Base-by-base conservation (phyloP, 345 rosid species). In the Trapa incisa region DNA sequence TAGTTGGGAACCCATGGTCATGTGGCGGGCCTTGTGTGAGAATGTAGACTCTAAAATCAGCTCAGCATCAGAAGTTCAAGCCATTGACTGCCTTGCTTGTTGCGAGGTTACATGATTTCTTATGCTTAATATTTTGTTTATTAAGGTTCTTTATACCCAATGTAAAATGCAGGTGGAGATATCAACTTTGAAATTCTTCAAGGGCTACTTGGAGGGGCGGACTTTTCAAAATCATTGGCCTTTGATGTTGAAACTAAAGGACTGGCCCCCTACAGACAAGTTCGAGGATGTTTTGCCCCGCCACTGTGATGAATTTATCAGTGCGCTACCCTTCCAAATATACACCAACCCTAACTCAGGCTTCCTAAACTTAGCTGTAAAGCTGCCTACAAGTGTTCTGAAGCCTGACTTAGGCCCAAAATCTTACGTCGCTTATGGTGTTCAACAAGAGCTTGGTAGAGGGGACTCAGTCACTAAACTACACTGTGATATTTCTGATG, bases 1-100 rank as follows among this genome's bases (percentile, higher is more conserved):
- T 72, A 93, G 97, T 79, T 93, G 98, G 98, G 97, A 93, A 65
- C 98, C 98, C 14, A 84, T 75, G 96, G 98, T 93, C 62, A 93
- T 93, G 94, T 83, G 89, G 94, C 91, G 95, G 39, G 97, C 96
- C 37, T 77, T 93, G 69, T 84, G 91, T 41, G 67, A 65, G 37
- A 36, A 65, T 43, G 50, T 42, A 12, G 29, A 65, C 37, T 11
- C 37, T 2, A 37, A 65, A 1, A 42, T 65, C 32, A n/a, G 67
- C 32, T 41, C 50, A 11, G 29, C 52, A 42, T 65, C 50, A 10
- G 52, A 42, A 42, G 53, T 65, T 13, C 53, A 35, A 3, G 52
- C 52, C 12, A 79, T 91, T 37, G 97, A 91, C 78, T 91, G 94
- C 71, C 80, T 91, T 35, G 86, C 89, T 63, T 72, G 70, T 52